Conservation (phyloP, 768 basidiomycete species). For the Mycena vitilis region DNA sequence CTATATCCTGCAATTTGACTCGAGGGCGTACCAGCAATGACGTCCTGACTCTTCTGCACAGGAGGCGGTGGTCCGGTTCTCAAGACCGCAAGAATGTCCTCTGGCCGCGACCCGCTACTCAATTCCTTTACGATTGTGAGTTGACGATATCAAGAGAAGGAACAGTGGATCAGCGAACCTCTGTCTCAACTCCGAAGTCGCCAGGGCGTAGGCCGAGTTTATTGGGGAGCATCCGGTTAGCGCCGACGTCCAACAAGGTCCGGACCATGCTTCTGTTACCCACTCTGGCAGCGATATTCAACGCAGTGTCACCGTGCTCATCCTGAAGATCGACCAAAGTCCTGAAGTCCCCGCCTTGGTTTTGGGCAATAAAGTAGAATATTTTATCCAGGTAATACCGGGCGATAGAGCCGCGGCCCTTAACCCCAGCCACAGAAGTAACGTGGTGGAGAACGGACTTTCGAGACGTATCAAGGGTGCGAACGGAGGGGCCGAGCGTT, state of each 20-base stretch:
- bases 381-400: constrained; percentile 93
- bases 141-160: background rate
- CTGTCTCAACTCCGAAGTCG: constrained; percentile 94
- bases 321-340: constrained; percentile 92
- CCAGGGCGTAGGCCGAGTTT: constrained; percentile 93
- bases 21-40: constrained; percentile 71
- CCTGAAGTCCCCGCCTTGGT: constrained; percentile 80
- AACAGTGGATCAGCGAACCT: constrained; percentile 62
- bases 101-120: constrained; percentile 75
- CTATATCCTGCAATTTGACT: background rate
- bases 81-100: constrained; percentile 82
- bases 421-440: constrained; percentile 89
- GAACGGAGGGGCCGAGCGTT: constrained; percentile 77
- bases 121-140: constrained; percentile 62
- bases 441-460: constrained; percentile 94
- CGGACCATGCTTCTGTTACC: constrained; percentile 90
- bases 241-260: constrained; percentile 91
- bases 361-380: constrained; percentile 85
- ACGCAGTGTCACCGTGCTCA: constrained; percentile 93
- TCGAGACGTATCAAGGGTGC: constrained; percentile 88
- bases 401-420: constrained; percentile 85
- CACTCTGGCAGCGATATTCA: constrained; percentile 95
- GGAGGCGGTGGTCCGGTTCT: constrained; percentile 81
- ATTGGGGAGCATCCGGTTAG: constrained; percentile 89
- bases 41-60: constrained; percentile 89